Base-by-base conservation (phyloP, 805 yeast genomes). In the Candida sakaeoensis region DNA sequence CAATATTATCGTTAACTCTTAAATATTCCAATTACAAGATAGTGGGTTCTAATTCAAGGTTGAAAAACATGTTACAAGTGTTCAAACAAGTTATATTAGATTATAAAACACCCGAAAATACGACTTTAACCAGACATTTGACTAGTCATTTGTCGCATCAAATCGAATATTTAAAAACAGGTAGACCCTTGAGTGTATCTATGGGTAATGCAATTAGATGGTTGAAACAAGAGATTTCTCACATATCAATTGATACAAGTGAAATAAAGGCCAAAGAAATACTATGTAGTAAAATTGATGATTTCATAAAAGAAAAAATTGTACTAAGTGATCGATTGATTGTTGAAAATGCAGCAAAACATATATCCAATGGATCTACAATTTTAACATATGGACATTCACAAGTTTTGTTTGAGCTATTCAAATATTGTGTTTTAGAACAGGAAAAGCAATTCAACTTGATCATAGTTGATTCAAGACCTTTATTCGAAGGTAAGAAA, bases 201-300 rank as follows among this genome's bases (percentile, higher is more conserved):
- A 93, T 93, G 99, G 99, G 99, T 40, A 93, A 90, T 65, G 91
- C 97, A 2, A 93, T 93, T 49, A 79, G 99, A 53, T 90, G 97
- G 96, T 73, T 93, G 47, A 93, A 93, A 56, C 98, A 91, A 66
- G 91, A 86, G 58, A 91, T 93, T 40, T 80, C 96, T 1, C 73
- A 77, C 31, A 78, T 91, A 36, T 81, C 89, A 42, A 80, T 90
- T 41, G 95, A 85, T 46, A 68, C 79, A 22, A 59, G 72, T 19
- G 93, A 85, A 42, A 69, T 61, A 13, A 74, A 74, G 23, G 95
- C 96, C 19, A 89, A 87, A 55, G 61, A 57, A 10, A 65, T 71
- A 25, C 69, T 93, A 41, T 63, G 77, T 42, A 80, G 73, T 35
- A 75, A 77, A 47, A 90, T 93, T 50, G 90, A 86, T 48, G 80